These are phyloP conservation scores for Powellomyces hirtus DNA, from an alignment of 192 early-diverging fungal species.

Conservation along the genomic window DNA sequence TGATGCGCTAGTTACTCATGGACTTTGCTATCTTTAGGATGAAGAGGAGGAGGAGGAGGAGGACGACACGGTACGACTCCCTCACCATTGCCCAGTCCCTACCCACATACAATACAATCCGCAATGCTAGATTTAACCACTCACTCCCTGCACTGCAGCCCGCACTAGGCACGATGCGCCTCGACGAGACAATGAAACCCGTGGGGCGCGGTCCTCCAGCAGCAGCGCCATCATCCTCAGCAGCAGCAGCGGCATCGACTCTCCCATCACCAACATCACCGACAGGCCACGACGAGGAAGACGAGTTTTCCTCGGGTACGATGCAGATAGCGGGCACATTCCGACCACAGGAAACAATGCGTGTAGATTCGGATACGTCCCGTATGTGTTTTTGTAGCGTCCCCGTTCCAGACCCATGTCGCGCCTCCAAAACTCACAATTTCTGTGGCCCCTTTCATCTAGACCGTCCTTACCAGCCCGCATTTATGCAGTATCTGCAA, in stretches of 20 bases:
- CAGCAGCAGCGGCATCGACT: neutral
- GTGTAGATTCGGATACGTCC: neutral
- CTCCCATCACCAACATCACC: neutral
- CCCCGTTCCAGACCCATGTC: neutral
- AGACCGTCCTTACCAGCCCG: slow-evolving; percentile 22
- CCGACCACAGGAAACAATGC: neutral
- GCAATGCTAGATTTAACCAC: too few species aligned
- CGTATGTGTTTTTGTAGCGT: neutral
- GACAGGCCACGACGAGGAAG: neutral
- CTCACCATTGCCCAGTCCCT: neutral
- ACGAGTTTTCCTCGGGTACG: neutral
- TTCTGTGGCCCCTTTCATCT: neutral
- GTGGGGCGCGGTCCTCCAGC: neutral
- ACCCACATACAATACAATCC: neutral
- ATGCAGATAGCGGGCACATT: neutral
- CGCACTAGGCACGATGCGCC: neutral
- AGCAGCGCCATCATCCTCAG: neutral
- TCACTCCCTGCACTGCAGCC: neutral
- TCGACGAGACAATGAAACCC: slow-evolving; percentile 14
- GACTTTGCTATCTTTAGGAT: neutral
- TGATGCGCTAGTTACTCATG: too few species aligned
- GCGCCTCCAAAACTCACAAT: neutral
- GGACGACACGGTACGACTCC: slow-evolving; percentile 15
- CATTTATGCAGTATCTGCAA: slow-evolving; percentile 25
- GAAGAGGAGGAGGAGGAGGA: slow-evolving; percentile 28